Evolutionary conservation across 129 eudicot genomes (phyloP), one percentile per base, ranked within the genome.

Genomic region (Ambrosia artemisiifolia): DNA sequence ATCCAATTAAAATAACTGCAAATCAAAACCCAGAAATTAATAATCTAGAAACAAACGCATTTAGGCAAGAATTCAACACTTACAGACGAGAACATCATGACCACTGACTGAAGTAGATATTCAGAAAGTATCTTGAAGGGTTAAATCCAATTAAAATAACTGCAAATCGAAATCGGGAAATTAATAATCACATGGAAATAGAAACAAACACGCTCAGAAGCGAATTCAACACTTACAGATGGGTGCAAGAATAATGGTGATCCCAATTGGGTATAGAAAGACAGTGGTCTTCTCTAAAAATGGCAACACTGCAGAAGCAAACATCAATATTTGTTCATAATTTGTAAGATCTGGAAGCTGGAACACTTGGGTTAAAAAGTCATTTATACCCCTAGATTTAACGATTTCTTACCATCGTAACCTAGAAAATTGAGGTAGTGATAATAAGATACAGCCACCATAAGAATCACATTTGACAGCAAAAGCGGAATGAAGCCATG

Each of bases 361-460:
- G 8, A 51, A 51, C 44, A 40, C 44, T 7, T 40, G 10, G 75
- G 62, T 40, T 40, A 40, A 40, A 40, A 40, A 7, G 44, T 40
- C 44, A 40, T 40, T 40, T 40, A 40, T 40, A 40, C 10, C 44
- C 44, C 44, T 40, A 40, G 11, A 40, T 6, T 6, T 9, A 38
- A 70, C 32, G 36, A 55, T 9, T 46, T 32, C 90, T 85, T 80
- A 92, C 98, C 98, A 72, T 92, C 98, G 38, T 92, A 92, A 60
- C 98, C 98, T 65, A 92, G 67, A 55, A 87, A 92, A 71, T 89
- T 92, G 60, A 92, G 96, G 85, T 92, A 92, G 83, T 92, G 98
- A 78, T 89, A 92, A 82, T 89, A 92, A 70, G 96, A 89, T 32
- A 78, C 78, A 49, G 90, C 95, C 51, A 79, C 92, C 82, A 85